These are phyloP conservation scores for Rosa hybrid DNA, from an alignment of 331 rosid species.

Conservation along the genomic window DNA sequence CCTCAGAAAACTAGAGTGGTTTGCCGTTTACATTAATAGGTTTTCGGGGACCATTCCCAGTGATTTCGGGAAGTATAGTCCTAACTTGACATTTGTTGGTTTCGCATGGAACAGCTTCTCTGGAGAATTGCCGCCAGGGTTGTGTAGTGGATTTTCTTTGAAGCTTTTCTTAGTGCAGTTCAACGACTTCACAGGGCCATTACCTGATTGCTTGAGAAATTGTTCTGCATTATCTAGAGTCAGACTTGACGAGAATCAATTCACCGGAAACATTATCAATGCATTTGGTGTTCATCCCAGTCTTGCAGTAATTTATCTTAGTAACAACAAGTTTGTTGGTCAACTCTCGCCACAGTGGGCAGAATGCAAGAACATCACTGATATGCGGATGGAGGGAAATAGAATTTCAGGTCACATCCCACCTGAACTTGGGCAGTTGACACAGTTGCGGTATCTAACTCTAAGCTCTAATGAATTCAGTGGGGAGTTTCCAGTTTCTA, in stretches of 20 bases:
- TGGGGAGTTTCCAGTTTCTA: constrained; percentile 44
- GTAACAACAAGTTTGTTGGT: constrained; percentile 28
- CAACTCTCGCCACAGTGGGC: constrained; percentile 17
- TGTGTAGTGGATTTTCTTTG: constrained; percentile 18
- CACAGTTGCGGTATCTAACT: neutral
- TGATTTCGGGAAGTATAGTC: constrained; percentile 24
- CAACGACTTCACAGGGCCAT: constrained; percentile 28
- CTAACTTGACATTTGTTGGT: neutral
- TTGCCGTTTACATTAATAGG: constrained; percentile 32
- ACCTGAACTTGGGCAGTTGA: constrained; percentile 18
- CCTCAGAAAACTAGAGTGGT: no score
- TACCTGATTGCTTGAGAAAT: constrained; percentile 29
- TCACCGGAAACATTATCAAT: constrained; percentile 21
- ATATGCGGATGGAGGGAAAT: constrained; percentile 42
- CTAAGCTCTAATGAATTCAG: constrained; percentile 36
- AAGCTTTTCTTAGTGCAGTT: neutral
- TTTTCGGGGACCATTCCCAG: constrained; percentile 49
- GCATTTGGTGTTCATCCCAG: constrained; percentile 23
- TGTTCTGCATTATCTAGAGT: constrained; percentile 10
- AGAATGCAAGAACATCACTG: constrained; percentile 32
- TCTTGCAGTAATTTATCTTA: neutral
- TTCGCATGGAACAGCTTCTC: constrained; percentile 27
- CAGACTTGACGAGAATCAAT: constrained; percentile 20
- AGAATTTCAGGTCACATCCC: constrained; percentile 43
- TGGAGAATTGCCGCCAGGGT: constrained; percentile 23